Evolutionary conservation across 2,329 filamentous ascomycete species (phyloP), one percentile per base, ranked within the genome.

Genomic region (Fusarium sp.): DNA sequence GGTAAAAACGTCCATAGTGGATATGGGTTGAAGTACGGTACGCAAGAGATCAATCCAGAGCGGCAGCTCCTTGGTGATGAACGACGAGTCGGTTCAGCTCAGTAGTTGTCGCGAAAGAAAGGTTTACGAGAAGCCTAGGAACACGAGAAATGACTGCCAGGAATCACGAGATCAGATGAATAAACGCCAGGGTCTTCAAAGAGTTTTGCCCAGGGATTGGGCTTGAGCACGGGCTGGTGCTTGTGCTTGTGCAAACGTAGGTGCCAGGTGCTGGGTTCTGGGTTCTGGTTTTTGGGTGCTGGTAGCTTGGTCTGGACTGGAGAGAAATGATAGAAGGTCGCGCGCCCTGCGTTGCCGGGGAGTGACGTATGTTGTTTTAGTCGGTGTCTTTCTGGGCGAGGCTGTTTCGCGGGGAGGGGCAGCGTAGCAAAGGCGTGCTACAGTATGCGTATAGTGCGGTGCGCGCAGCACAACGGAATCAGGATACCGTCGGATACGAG

Each of bases 1-100:
- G 42, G 67, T 57, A 43, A 74, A 76, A 51, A 74, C 49, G 49
- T 75, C 74, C 74, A 75, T 74, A 55, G 56, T 57, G 51, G 40
- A 47, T 55, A 30, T 52, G 44, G 38, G 23, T 24, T 32, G 44
- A 56, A 45, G 38, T 28, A 51, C 30, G 40, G 38, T 28, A 51
- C 30, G 40, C 44, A 47, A 47, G 39, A 51, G 23, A 30, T 54
- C 43, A 56, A 38, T n/a, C 24, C 23, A 52, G 28, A 15, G 23
- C 28, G 30, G 21, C 59, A 59, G 60, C 60, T 58, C 47, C 28
- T 36, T 36, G 32, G 34, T 38, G 59, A 43, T 36, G 30, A 40
- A 23, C 26, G 39, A 44, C 24, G 48, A 42, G 48, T 65, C 52
- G 68, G 56, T 61, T 65, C 32, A 45, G 38, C 51, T 65, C 32